Conservation (phyloP, 2,329 filamentous ascomycete species). For the Leptodontidium sp. region DNA sequence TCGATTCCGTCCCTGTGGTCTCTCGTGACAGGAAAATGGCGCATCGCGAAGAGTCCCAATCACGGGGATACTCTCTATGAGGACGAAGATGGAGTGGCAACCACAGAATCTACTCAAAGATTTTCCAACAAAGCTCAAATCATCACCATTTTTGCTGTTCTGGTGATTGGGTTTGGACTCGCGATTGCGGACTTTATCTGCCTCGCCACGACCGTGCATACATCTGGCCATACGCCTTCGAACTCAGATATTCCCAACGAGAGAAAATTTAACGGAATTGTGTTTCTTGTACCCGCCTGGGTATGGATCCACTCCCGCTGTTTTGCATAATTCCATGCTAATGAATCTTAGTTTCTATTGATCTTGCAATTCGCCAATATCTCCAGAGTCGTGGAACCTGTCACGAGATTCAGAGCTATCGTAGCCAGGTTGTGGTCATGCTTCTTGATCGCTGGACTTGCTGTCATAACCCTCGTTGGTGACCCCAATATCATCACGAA, state of each 20-base stretch:
- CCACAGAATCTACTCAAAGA: conserved; percentile 64
- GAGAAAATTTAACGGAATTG: conserved; percentile 49
- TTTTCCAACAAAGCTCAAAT: conserved; percentile 69
- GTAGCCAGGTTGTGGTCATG: conserved; percentile 31
- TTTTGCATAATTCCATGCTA: conserved; percentile 32
- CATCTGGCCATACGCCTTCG: conserved; percentile 24
- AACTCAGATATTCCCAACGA: not conserved
- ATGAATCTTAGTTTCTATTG: conserved; percentile 54
- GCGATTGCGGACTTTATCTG: conserved; percentile 63
- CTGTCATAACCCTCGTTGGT: conserved; percentile 20
- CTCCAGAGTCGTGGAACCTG: conserved; percentile 27
- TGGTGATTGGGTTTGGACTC: conserved; percentile 58
- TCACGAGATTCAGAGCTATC: conserved; percentile 33
- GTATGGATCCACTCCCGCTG: conserved; percentile 54
- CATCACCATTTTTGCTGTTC: conserved; percentile 58
- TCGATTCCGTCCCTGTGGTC: conserved; percentile 35
- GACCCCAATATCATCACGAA: conserved; percentile 8
- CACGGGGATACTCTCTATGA: conserved; percentile 56
- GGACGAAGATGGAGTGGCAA: conserved; percentile 74
- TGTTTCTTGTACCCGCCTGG: conserved; percentile 67
- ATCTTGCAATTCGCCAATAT: conserved; percentile 46
- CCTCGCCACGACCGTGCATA: conserved; percentile 54
- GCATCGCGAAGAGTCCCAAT: conserved; percentile 26
- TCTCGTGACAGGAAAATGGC: conserved; percentile 31
- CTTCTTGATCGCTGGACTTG: conserved; percentile 29